A percentile compares a stretch with the other conserved stretches of the same genome.
These are phyloP conservation scores for Marasmius fiardii DNA, from an alignment of 1,284 basidiomycete genomes.

Conservation along the genomic window DNA sequence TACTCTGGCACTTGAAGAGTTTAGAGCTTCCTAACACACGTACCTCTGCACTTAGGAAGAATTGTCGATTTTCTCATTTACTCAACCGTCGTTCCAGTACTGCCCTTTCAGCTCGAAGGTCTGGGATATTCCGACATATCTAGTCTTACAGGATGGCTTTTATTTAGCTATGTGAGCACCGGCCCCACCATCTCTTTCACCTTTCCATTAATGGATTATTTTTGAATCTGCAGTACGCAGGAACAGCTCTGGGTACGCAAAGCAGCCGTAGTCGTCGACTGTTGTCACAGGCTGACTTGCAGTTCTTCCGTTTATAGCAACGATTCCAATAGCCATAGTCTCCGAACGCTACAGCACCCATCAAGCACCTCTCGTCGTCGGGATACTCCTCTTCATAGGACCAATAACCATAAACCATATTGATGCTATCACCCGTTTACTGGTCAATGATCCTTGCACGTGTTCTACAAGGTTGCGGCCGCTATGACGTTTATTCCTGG, in stretches of 20 bases:
- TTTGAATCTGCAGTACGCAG: slow-evolving; percentile 34
- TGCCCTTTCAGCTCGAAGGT: slow-evolving; percentile 68
- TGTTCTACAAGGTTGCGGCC: slow-evolving; percentile 69
- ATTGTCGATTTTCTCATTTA: slow-evolving; percentile 64
- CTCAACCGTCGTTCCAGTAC: slow-evolving; percentile 68
- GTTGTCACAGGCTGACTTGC: too few species aligned
- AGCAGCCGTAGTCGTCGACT: too few species aligned
- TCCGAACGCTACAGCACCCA: slow-evolving; percentile 61
- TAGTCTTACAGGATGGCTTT: slow-evolving; percentile 62
- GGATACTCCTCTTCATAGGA: slow-evolving; percentile 54
- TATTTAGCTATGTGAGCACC: slow-evolving; percentile 57
- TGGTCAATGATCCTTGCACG: slow-evolving; percentile 72
- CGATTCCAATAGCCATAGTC: slow-evolving; percentile 65
- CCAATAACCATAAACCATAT: slow-evolving; percentile 65
- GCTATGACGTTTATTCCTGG: slow-evolving; percentile 77
- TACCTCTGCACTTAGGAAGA: slow-evolving; percentile 49
- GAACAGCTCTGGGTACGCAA: too few species aligned
- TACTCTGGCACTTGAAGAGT: neutral
- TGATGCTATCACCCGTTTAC: slow-evolving; percentile 75
- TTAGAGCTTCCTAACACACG: neutral
- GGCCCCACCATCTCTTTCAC: neutral
- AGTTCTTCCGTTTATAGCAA: too few species aligned
- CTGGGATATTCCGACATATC: slow-evolving; percentile 54
- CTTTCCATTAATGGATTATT: slow-evolving; percentile 1
- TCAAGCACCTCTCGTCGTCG: slow-evolving; percentile 56